Conservation (phyloP, 352 stramenopile genomes). For the Phytophthora syringae region DNA sequence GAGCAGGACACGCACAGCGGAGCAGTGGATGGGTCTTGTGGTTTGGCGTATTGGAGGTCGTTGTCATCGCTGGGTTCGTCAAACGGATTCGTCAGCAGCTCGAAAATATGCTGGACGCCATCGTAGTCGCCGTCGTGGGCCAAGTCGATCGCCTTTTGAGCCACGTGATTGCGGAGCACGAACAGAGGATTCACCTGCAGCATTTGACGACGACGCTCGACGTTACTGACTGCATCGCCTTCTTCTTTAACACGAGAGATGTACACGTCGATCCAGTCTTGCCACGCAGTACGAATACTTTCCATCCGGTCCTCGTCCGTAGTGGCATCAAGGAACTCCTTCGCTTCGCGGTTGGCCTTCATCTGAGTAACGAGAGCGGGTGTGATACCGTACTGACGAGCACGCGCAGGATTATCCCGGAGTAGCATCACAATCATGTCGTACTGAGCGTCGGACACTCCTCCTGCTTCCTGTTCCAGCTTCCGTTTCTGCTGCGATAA, state of each 20-base stretch:
- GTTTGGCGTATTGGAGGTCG: constrained; percentile 55
- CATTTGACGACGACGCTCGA: constrained; percentile 56
- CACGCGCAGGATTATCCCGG: constrained; percentile 62
- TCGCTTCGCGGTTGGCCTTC: constrained; percentile 50
- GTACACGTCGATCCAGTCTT: constrained; percentile 67
- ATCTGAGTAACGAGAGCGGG: constrained; percentile 61
- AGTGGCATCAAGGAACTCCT: constrained; percentile 46
- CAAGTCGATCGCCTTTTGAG: constrained; percentile 86
- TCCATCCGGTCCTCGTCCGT: constrained; percentile 59
- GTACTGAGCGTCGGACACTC: constrained; percentile 80
- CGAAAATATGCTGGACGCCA: constrained; percentile 69
- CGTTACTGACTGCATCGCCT: constrained; percentile 40
- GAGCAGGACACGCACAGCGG: constrained; percentile 87
- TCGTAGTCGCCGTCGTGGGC: constrained; percentile 74
- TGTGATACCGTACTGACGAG: constrained; percentile 81
- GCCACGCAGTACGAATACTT: constrained; percentile 55
- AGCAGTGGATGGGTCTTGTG: constrained; percentile 53
- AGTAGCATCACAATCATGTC: constrained; percentile 72
- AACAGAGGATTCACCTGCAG: constrained; percentile 79
- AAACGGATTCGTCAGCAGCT: constrained; percentile 78
- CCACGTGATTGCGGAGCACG: constrained; percentile 91
- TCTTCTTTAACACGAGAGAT: constrained; percentile 52
- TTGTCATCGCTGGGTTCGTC: constrained; percentile 44
- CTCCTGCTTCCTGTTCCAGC: constrained; percentile 34
- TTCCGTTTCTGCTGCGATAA: constrained; percentile 72